phyloP scores from a whole-genome alignment of 2,329 filamentous ascomycete genomes.

The Trichoderma sp. region DNA sequence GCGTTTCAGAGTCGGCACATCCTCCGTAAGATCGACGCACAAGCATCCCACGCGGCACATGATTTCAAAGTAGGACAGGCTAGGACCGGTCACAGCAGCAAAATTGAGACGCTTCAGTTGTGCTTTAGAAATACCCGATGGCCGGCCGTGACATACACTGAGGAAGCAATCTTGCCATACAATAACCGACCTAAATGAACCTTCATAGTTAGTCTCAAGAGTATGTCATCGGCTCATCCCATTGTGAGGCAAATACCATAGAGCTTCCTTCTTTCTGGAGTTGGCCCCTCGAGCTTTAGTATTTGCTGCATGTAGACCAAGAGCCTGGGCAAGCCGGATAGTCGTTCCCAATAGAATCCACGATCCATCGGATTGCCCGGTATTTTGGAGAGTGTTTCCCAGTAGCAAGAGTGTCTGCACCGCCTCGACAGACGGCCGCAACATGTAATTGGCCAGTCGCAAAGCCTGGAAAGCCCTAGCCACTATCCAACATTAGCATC shows the following conservation, averaged over 20 bases:
- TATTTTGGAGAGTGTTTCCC: not conserved
- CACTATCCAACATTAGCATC: not conserved
- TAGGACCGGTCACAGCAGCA: not conserved
- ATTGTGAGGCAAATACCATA: not conserved
- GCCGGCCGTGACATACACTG: not conserved
- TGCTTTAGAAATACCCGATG: not conserved
- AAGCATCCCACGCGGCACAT: not conserved
- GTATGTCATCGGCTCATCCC: too few relatives aligned
- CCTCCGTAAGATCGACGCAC: not conserved
- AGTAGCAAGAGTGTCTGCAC: not conserved
- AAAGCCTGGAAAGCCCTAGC: not conserved
- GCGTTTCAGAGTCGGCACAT: not conserved
- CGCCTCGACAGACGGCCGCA: not conserved
- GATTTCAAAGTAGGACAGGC: not conserved
- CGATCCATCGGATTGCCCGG: not conserved
- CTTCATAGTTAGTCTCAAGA: too few relatives aligned
- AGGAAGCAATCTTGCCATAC: not conserved
- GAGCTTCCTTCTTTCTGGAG: not conserved
- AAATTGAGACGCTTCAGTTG: not conserved
- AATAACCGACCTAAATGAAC: not conserved
- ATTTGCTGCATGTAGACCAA: not conserved
- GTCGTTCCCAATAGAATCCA: not conserved
- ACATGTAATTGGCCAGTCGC: not conserved
- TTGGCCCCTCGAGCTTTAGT: not conserved
- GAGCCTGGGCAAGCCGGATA: not conserved